Base-by-base conservation (phyloP, 352 stramenopile genomes). In the Globisporangium cylindrosporum region DNA sequence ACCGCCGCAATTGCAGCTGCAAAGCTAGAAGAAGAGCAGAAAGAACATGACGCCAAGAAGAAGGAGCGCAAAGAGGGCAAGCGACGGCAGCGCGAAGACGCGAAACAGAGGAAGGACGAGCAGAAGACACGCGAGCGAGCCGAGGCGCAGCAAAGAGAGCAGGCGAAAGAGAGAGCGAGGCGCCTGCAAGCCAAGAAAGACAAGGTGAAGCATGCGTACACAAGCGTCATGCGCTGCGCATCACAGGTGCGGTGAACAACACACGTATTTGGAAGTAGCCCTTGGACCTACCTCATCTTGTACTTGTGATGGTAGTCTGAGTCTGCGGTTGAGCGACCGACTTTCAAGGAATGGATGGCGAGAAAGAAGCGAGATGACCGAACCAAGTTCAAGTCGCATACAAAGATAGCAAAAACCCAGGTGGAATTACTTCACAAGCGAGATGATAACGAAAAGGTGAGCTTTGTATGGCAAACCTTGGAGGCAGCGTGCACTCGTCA, bases 21-120 rank as follows among this genome's bases (percentile, higher is more conserved):
- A 53, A 69, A 76, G 48, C 78, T 74, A 22, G 67, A 76, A 15
- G 34, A 62, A 63, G 56, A 43, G 12, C 38, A 72, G 36, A 14
- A 24, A 54, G 48, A 69, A 27, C 51, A 20, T 0, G 32, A 55
- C 36, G 20, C 55, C 18, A 67, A 73, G 38, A 61, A 60, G 4
- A 67, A 82, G 56, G 53, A 71, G 53, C 60, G 51, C n/a, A 71
- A 64, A 38, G 66, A 67, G 27, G n/a, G 10, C 32, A 55, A 58
- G 29, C 61, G 59, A 4, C 78, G 77, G 15, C 62, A 72, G 20
- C 24, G 57, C 7, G 53, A 69, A 15, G 58, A 53, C 43, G 36
- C 41, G 20, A 63, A 62, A 27, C 57, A 61, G 27, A 22, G 32
- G 53, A 10, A 46, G 38, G 41, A 66, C 32, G 32, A 72, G 18